Percentiles rank a stretch among this genome's conserved stretches.
Evolutionary conservation across 345 rosid species (phyloP).

Genomic region (Gossypium mustelinum): DNA sequence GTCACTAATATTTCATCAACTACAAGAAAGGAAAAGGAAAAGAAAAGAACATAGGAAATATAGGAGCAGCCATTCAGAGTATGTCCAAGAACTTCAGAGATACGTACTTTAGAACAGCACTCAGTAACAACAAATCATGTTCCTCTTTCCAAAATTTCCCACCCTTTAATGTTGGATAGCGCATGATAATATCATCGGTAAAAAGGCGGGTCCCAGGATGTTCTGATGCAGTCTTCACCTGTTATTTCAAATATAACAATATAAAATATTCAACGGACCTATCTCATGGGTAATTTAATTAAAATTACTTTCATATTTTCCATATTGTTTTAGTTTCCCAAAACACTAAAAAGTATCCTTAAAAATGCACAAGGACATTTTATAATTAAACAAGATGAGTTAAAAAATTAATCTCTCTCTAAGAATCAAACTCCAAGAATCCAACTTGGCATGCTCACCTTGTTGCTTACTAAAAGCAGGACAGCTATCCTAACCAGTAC

Average conservation of each 20-base stretch:
- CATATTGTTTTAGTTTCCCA: background rate
- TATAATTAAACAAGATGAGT: background rate
- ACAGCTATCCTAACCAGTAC: conserved; percentile 77
- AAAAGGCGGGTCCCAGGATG: conserved; percentile 57
- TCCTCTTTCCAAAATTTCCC: conserved; percentile 93
- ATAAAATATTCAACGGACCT: conserved; percentile 17
- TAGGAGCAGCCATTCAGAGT: background rate
- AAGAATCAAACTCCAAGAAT: background rate
- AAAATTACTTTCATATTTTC: background rate
- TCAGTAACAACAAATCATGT: conserved; percentile 68
- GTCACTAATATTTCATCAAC: background rate
- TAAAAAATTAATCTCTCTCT: background rate
- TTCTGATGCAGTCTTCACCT: conserved; percentile 57
- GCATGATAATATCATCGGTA: conserved; percentile 53
- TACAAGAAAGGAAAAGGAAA: background rate
- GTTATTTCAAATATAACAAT: conserved; percentile 18
- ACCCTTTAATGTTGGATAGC: conserved; percentile 74
- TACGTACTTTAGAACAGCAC: conserved; percentile 82
- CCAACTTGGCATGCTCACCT: conserved; percentile 46
- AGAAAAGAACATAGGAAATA: background rate
- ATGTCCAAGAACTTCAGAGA: conserved; percentile 6
- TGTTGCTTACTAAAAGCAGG: conserved; percentile 59
- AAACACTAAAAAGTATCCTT: background rate
- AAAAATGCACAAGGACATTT: background rate
- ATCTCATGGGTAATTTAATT: background rate